phyloP scores from a whole-genome alignment of 139 green algal genomes.

The Eudorina sp. region DNA sequence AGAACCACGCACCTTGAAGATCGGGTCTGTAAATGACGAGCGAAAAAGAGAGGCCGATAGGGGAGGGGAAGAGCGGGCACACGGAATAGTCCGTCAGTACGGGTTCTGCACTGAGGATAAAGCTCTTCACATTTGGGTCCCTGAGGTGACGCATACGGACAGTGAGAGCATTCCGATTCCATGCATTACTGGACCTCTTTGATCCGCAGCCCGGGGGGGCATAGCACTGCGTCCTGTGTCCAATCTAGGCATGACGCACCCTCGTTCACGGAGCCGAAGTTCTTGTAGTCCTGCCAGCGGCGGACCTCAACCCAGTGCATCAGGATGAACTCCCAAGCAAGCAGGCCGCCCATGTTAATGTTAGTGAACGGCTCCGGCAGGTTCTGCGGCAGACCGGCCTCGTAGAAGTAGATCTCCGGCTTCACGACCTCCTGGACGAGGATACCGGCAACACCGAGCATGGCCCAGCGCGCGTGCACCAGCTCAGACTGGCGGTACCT shows the following conservation, averaged over 20 bases:
- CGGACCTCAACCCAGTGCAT: slow-evolving; percentile 90
- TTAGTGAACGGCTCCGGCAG: slow-evolving; percentile 84
- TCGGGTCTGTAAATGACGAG: slow-evolving; percentile 62
- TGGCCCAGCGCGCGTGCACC: slow-evolving; percentile 72
- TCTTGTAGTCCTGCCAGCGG: slow-evolving; percentile 88
- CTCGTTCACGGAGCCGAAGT: slow-evolving; percentile 81
- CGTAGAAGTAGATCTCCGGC: slow-evolving; percentile 78
- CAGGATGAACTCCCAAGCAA: slow-evolving; percentile 84
- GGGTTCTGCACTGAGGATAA: too few species aligned
- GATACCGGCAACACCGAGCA: slow-evolving; percentile 78
- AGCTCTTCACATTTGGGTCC: too few species aligned
- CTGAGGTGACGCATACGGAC: too few species aligned
- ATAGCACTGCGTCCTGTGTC: too few species aligned
- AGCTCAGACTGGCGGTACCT: slow-evolving; percentile 90
- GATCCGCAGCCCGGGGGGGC: too few species aligned
- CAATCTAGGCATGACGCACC: too few species aligned
- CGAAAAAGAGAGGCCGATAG: neutral
- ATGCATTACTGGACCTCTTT: too few species aligned
- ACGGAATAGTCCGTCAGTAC: too few species aligned
- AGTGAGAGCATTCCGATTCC: too few species aligned
- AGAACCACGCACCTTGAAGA: slow-evolving; percentile 69
- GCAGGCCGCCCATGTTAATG: slow-evolving; percentile 81
- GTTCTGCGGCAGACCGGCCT: slow-evolving; percentile 79
- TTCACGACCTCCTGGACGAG: slow-evolving; percentile 78
- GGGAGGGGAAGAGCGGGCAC: neutral